Evolutionary conservation across 208 protist species (phyloP).

Genomic region (Tetramitus jugosus): DNA sequence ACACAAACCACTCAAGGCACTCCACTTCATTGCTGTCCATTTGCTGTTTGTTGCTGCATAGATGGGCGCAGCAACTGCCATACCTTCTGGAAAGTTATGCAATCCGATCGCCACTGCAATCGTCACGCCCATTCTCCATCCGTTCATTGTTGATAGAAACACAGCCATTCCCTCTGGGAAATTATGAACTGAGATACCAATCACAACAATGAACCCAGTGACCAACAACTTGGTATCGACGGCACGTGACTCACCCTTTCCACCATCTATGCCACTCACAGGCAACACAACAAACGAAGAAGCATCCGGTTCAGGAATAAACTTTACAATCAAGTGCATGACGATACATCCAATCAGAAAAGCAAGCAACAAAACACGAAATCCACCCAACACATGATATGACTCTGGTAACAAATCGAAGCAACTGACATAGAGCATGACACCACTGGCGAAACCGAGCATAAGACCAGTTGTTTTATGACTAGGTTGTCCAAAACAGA

Average conservation of each 20-base stretch:
- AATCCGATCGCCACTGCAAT: constrained; percentile 2
- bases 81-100: constrained; percentile 15
- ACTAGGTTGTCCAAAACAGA: neutral
- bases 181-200: neutral
- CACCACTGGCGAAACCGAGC: constrained; percentile 1
- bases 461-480: neutral
- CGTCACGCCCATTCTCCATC: neutral
- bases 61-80: neutral
- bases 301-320: neutral
- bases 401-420: constrained; percentile 13
- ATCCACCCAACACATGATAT: neutral
- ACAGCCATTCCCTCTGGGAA: constrained; percentile 22
- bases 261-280: neutral
- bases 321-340: neutral
- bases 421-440: neutral
- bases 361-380: neutral
- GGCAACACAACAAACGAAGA: neutral
- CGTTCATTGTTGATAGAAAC: neutral
- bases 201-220: constrained; percentile 2
- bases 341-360: neutral
- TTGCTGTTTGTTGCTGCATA: constrained; percentile 1
- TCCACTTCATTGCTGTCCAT: neutral
- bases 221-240: neutral
- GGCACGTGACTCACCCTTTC: no score
- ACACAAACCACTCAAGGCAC: neutral